These are phyloP conservation scores for Hypoxylon fuscum DNA, from an alignment of 495 filamentous ascomycete genomes.

Conservation along the genomic window DNA sequence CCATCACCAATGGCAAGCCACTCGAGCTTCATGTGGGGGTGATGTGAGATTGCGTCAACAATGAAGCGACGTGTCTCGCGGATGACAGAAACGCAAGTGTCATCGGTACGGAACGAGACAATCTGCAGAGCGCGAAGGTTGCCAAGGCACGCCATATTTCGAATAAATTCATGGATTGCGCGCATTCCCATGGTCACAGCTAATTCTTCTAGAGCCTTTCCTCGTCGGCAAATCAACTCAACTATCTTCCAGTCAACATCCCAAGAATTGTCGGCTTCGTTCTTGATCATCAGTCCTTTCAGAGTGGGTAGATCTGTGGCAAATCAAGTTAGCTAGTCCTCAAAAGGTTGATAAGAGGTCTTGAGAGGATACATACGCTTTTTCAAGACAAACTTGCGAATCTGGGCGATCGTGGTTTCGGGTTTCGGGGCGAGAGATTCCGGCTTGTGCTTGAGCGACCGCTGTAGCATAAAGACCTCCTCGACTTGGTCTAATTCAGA, in stretches of 20 bases:
- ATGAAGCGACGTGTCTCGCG: conserved; percentile 61
- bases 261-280: conserved; percentile 60
- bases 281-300: conserved; percentile 59
- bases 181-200: conserved; percentile 59
- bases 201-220: conserved; percentile 61
- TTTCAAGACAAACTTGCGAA: conserved; percentile 59
- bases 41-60: conserved; percentile 61
- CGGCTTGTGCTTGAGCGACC: conserved; percentile 56
- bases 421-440: conserved; percentile 59
- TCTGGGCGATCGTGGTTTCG: conserved; percentile 58
- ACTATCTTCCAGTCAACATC: conserved; percentile 62
- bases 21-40: conserved; percentile 60
- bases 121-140: conserved; percentile 64
- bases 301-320: conserved; percentile 41
- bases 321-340: not conserved
- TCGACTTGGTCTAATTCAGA: conserved; percentile 59
- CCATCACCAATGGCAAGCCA: conserved; percentile 61
- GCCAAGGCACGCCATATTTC: conserved; percentile 54
- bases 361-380: conserved; percentile 51
- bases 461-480: conserved; percentile 68
- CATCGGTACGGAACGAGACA: conserved; percentile 58
- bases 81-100: conserved; percentile 58
- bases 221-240: conserved; percentile 57
- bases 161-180: conserved; percentile 61
- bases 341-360: not conserved